Percentiles rank a stretch among this genome's conserved stretches.
Evolutionary conservation across 1,284 basidiomycete species (phyloP).

Genomic region (Boletus smithii): DNA sequence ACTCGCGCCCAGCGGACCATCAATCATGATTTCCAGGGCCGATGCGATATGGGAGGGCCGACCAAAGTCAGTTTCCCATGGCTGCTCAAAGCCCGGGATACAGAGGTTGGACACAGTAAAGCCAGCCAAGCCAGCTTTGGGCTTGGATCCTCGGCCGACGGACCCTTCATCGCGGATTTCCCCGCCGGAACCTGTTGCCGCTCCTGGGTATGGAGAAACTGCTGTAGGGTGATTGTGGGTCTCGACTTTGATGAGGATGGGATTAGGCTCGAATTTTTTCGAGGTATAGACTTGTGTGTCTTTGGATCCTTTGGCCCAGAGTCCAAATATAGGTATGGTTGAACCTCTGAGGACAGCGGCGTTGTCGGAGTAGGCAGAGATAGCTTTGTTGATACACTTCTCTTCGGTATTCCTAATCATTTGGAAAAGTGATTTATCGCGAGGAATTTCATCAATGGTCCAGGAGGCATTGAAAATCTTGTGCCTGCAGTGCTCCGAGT

Average conservation of each 20-base stretch:
- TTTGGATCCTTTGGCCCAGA: constrained; percentile 39
- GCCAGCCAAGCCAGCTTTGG: constrained; percentile 92
- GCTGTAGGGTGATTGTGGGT: constrained; percentile 99
- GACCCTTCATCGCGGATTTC: constrained; percentile 99
- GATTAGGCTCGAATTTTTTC: constrained; percentile 67
- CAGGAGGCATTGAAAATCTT: constrained; percentile 99
- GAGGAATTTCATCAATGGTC: constrained; percentile 76
- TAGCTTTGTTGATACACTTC: constrained; percentile 70
- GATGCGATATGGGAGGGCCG: constrained; percentile 89
- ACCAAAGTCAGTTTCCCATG: constrained; percentile 93
- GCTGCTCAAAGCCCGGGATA: constrained; percentile 83
- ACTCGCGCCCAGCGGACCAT: constrained; percentile 91
- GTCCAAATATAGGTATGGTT: constrained; percentile 75
- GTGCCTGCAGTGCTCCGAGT: constrained; percentile 99
- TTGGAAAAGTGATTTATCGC: constrained; percentile 83
- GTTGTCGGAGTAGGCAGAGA: constrained; percentile 98
- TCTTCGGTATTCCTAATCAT: constrained; percentile 99
- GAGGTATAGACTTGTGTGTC: constrained; percentile 50
- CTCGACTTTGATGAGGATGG: constrained; percentile 96
- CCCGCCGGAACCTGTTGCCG: constrained; percentile 96
- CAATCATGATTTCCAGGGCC: constrained; percentile 95
- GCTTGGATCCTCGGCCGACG: constrained; percentile 91
- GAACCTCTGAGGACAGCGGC: constrained; percentile 91
- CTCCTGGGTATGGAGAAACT: constrained; percentile 96
- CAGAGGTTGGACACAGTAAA: constrained; percentile 95